These are phyloP conservation scores for Quercus tomentella DNA, from an alignment of 331 rosid genomes.

Conservation along the genomic window DNA sequence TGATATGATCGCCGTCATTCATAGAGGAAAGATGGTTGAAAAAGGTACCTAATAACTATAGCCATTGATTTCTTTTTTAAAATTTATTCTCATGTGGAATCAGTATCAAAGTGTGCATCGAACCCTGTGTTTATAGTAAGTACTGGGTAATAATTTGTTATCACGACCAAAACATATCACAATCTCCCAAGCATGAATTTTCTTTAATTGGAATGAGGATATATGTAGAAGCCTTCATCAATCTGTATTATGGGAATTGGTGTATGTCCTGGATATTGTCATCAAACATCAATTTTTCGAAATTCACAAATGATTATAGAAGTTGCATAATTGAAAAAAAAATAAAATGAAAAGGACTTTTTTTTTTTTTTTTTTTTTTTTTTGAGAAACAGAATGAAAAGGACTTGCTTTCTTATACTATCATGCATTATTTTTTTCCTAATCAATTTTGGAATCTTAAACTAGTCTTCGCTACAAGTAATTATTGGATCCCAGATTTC, in stretches of 20 bases:
- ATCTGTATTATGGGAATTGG: background rate
- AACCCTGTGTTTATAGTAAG: background rate
- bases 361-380: too few species aligned
- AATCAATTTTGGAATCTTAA: background rate
- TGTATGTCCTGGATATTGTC: background rate
- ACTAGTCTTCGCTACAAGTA: background rate
- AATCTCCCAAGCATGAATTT: background rate
- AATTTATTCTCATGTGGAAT: background rate
- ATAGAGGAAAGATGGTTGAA: slow-evolving; percentile 57
- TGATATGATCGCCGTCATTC: slow-evolving; percentile 65
- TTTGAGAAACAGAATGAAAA: too few species aligned
- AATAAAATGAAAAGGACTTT: background rate
- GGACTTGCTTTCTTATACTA: background rate
- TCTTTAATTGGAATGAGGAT: background rate
- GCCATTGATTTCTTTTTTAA: background rate
- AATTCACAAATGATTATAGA: background rate
- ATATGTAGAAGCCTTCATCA: background rate
- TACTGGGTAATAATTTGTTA: background rate
- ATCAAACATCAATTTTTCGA: background rate
- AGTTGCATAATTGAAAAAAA: background rate
- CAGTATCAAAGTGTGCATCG: background rate
- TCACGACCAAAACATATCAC: background rate
- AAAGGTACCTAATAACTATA: slow-evolving; percentile 35
- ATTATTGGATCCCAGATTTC: background rate
- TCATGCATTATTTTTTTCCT: background rate